These are phyloP conservation scores for Botrytis porri DNA, from an alignment of 2,329 filamentous ascomycete genomes.

Conservation along the genomic window DNA sequence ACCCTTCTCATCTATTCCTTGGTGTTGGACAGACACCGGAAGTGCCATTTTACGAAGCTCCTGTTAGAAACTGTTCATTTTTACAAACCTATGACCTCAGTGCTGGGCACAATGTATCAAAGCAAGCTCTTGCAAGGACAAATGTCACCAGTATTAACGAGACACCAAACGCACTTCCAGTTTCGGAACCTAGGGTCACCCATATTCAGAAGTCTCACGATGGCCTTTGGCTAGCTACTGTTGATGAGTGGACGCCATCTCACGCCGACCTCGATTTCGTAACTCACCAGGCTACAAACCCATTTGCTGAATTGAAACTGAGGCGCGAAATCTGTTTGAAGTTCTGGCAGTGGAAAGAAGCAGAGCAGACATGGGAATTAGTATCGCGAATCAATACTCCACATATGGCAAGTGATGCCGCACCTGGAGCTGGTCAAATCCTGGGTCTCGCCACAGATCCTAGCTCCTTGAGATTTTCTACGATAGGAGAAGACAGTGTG, in stretches of 20 bases:
- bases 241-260: conserved; percentile 86
- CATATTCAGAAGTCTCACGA: conserved; percentile 74
- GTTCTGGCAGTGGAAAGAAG: conserved; percentile 73
- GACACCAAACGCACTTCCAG: conserved; percentile 65
- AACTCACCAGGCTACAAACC: conserved; percentile 45
- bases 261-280: conserved; percentile 63
- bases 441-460: conserved; percentile 73
- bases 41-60: conserved; percentile 50
- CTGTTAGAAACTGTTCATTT: conserved; percentile 55
- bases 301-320: conserved; percentile 48
- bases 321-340: conserved; percentile 78
- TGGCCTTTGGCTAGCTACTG: conserved; percentile 84
- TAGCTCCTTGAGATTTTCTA: conserved; percentile 69
- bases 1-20: conserved; percentile 63
- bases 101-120: conserved; percentile 72
- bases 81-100: conserved; percentile 88
- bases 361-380: conserved; percentile 64
- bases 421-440: conserved; percentile 53
- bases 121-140: conserved; percentile 84
- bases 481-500: conserved; percentile 75
- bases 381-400: conserved; percentile 81
- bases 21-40: conserved; percentile 63
- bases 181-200: conserved; percentile 75
- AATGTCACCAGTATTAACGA: conserved; percentile 80
- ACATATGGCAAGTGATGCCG: conserved; percentile 58